Base-by-base conservation (phyloP, 768 basidiomycete species). In the Pleurotus citrinopileatus region DNA sequence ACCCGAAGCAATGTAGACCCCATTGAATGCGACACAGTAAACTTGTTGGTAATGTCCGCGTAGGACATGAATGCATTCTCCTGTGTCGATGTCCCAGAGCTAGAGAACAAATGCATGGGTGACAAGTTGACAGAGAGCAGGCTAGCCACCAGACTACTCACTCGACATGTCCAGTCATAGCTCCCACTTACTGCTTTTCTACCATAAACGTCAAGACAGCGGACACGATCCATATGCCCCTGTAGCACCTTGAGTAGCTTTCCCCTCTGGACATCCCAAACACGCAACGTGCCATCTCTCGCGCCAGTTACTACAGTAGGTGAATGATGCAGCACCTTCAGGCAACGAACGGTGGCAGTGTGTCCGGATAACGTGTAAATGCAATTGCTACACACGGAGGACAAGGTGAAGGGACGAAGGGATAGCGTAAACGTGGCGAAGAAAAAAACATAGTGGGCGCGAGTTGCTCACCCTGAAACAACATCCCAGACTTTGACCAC, bases 181-280 rank as follows among this genome's bases (percentile, higher is more conserved):
- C 94, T 94, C 28, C 94, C 96, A 60, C 91, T 94, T 32, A 94
- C 94, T 10, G 88, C 87, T 60, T 73, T 77, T 58, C 84, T 85
- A 22, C 93, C 96, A 60, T 82, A 87, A 9, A 94, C 86, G 67
- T 98, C 96, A 26, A 98, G 71, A 65, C 92, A 93, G 42, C 96
- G 73, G 12, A 98, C 95, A 60, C 89, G 92, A 37, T 81, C 74
- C 23, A 74, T 70, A 65, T 99, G 96, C 0, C 96, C 96, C 17
- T 73, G 68, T 27, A 99, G 74, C 5, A 86, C 74, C 15, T 81
- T 75, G 28, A 91, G 64, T 54, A 81, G 70, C 42, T 79, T 74
- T 0, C 96, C 96, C 10, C 75, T 78, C 67, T 92, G 89, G 28
- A 99, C 81, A 67, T 99, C 91, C 96, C 96, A 99, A 0, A 97